A percentile compares a stretch with the other conserved stretches of the same genome.
Evolutionary conservation across 805 yeast species (phyloP).

Genomic region (Nakazawaea wyomingensis): DNA sequence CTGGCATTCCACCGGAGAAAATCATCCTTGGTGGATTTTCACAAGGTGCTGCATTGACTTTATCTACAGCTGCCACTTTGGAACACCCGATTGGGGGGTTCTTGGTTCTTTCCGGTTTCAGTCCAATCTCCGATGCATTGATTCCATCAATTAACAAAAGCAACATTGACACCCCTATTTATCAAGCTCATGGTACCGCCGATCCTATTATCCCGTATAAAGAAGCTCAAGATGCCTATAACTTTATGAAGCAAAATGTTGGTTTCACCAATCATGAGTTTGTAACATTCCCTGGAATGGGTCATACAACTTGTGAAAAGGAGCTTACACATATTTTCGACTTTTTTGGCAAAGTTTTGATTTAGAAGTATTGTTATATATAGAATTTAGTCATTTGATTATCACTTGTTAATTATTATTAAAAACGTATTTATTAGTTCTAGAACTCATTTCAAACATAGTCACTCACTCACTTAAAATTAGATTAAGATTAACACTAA

Average conservation of each 20-base stretch:
- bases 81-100: constrained; percentile 74
- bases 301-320: constrained; percentile 61
- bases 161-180: constrained; percentile 67
- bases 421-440: background rate
- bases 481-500: background rate
- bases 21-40: constrained; percentile 94
- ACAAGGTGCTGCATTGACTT: constrained; percentile 84
- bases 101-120: constrained; percentile 72
- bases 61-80: constrained; percentile 51
- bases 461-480: no score
- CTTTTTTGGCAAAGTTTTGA: constrained; percentile 35
- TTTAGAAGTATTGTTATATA: no score
- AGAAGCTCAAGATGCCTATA: constrained; percentile 34
- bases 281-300: constrained; percentile 55
- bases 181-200: constrained; percentile 81
- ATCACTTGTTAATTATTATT: no score
- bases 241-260: constrained; percentile 37
- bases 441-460: no score
- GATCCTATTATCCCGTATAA: constrained; percentile 59
- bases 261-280: constrained; percentile 46
- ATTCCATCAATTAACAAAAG: constrained; percentile 21
- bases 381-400: no score
- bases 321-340: constrained; percentile 54
- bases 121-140: constrained; percentile 32
- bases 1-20: constrained; percentile 53